Base-by-base conservation (phyloP, 768 basidiomycete genomes). In the Rhizopogon vesiculosus region DNA sequence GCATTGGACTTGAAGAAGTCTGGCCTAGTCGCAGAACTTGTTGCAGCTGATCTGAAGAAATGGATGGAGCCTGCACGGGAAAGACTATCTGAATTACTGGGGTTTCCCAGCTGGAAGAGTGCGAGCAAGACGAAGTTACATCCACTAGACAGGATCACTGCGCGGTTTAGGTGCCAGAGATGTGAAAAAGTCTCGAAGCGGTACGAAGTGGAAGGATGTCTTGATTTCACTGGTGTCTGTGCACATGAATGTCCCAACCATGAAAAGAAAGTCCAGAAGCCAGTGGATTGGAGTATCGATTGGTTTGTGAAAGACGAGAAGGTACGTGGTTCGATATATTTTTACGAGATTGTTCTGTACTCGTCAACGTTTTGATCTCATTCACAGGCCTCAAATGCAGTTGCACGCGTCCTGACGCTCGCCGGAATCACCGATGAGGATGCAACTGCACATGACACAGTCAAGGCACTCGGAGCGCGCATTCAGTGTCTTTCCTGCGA, bases 181-280 rank as follows among this genome's bases (percentile, higher is more conserved):
- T 91, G 89, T 59, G 66, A 73, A 12, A 70, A 65, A 8, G 67
- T 76, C 1, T 66, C 64, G 4, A 61, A 55, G 35, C 64, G 62
- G 40, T 73, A 76, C 59, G 66, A 61, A 33, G 69, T 66, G 22
- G 75, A 78, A 41, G 72, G 60, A 29, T 80, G 81, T 61, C 67
- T 89, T 50, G 79, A 83, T 62, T 85, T 86, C 56, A 70, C 66
- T 9, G 80, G 75, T 3, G 85, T 78, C 3, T 89, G 86, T 66
- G 70, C 68, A 41, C 88, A 90, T 60, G 67, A 75, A 22, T 91
- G 88, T 63, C 58, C 55, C 10, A 49, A 43, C 22, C 40, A 57
- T 31, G 56, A 54, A 5, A 66, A 64, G 59, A 45, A 71, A 71
- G 58, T 22, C 13, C 65, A 63, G 58, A 59, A 45, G 55, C 61